A percentile compares a stretch with the other conserved stretches of the same genome.
phyloP scores from a whole-genome alignment of 2,329 filamentous ascomycete species.

The Alternaria arborescens region DNA sequence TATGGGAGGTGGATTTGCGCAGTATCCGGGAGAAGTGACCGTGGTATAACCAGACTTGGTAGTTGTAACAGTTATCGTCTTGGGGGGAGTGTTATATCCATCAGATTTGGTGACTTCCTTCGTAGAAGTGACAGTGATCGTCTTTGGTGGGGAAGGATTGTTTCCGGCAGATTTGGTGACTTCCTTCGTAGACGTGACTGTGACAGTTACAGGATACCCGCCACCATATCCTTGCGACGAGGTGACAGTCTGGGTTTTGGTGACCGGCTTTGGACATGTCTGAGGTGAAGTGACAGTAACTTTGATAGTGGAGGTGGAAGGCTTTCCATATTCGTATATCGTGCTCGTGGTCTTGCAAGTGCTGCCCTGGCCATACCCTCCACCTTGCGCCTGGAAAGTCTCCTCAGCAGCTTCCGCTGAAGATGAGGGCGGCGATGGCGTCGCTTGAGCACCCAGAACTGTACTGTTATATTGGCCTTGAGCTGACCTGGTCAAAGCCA shows the following conservation, averaged over 20 bases:
- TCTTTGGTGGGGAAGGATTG: background rate
- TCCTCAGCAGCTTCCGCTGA: background rate
- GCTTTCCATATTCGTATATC: constrained; percentile 13
- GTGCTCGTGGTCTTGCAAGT: constrained; percentile 16
- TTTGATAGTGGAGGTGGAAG: constrained; percentile 16
- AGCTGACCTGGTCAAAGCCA: constrained; percentile 35
- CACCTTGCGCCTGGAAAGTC: constrained; percentile 1
- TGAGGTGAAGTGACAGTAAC: constrained; percentile 21
- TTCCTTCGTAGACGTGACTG: constrained; percentile 2
- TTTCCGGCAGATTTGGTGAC: background rate
- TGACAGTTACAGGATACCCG: background rate
- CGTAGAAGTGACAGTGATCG: constrained; percentile 5
- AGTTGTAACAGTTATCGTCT: background rate
- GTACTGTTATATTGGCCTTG: constrained; percentile 24
- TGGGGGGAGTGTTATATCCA: background rate
- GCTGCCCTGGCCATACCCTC: background rate
- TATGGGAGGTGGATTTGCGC: background rate
- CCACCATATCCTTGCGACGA: background rate
- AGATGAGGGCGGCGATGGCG: constrained; percentile 2
- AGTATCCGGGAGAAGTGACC: background rate
- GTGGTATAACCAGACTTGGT: background rate
- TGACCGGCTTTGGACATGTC: constrained; percentile 3
- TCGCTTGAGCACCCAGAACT: constrained; percentile 6
- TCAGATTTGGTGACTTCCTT: background rate
- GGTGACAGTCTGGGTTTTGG: background rate